Evolutionary conservation across 2,329 filamentous ascomycete species (phyloP), one percentile per base, ranked within the genome.

Genomic region (Talaromyces atroroseus): DNA sequence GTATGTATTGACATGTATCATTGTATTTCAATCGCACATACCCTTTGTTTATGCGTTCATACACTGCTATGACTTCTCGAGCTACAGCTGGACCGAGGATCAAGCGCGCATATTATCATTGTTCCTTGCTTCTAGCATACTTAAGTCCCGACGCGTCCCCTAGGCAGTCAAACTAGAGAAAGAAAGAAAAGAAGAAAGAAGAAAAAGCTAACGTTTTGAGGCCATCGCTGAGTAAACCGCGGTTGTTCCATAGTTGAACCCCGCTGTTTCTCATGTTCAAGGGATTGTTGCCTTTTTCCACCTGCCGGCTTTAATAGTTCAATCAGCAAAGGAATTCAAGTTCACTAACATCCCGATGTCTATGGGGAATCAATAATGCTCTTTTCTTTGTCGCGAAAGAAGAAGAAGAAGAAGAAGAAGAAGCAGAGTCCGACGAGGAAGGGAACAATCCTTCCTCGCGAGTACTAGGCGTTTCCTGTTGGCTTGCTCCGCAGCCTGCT

Each of bases 381-480:
- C 79, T 88, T 38, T 88, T 89, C 72, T 82, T 87, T 62, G 84
- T 89, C 58, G 85, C 85, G 10, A 87, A 85, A 69, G 82, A 55
- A 45, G 45, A 47, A 38, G 32, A 46, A 16, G 20, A 34, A 5
- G 50, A 18, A 16, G 16, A 21, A 7, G 8, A 46, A 16, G 20
- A 34, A 5, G 50, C 16, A 16, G 16, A 12, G 2, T 3, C 29
- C 1, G 32, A 5, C 16, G 18, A 20, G 8, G 20, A 23, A 14
- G 40, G 34, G 11, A 54, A 55, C 16, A 18, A 62, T 16, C 24
- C 56, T n/a, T 52, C 59, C 10, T 64, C 62, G 42, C 79, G 80
- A 57, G 79, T 89, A 36, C 78, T 89, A 26, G 87, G 87, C 10
- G 84, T 88, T 23, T 83, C 85, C 57, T 89, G 88, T 81, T 90